Evolutionary conservation across 169 alveolate genomes (phyloP), one percentile per base, ranked within the genome.

Genomic region (Plasmodium ovale): DNA sequence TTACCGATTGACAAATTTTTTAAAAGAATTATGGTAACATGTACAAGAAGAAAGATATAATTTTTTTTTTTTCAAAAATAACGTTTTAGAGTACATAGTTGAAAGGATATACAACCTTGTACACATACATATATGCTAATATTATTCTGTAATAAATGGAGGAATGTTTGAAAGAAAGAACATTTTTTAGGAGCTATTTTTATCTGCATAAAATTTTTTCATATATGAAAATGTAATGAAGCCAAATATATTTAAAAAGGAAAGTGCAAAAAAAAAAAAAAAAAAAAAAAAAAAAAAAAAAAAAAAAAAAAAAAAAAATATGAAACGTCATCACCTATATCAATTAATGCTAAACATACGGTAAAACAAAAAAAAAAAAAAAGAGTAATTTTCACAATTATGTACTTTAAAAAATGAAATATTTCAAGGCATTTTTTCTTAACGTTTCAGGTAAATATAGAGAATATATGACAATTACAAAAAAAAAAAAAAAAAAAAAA

Each of bases 401-500:
- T 68, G 25, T 47, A 3, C 82, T 68, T 68, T 44, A 68, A 68
- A 31, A n/a, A 33, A 42, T 31, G 27, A 47, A 23, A 53, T 25
- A n/a, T 68, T 9, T 23, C 39, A 54, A 42, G 14, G 3, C 19
- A 19, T 37, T 68, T 54, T 47, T 31, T 53, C 10, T 60, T 72
- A 39, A 72, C 31, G 23, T 19, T 2, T 72, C 56, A 53, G 44
- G 53, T 25, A 72, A 54, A 72, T 31, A 33, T 53, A 29, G 71
- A 72, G 53, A 72, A 54, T 39, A 16, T 72, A 60, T 29, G 16
- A 14, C 25, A 53, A 47, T 59, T 21, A 59, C 21, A 72, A 68
- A 64, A 65, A 64, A n/a, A n/a, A n/a, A n/a, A n/a, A n/a, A n/a
- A n/a, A n/a, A 64, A 64, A 33, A 65, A 37, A 65, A 69, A 69